These are phyloP conservation scores for Solanum clarkiae DNA, from an alignment of 257 asterid species.

Conservation along the genomic window DNA sequence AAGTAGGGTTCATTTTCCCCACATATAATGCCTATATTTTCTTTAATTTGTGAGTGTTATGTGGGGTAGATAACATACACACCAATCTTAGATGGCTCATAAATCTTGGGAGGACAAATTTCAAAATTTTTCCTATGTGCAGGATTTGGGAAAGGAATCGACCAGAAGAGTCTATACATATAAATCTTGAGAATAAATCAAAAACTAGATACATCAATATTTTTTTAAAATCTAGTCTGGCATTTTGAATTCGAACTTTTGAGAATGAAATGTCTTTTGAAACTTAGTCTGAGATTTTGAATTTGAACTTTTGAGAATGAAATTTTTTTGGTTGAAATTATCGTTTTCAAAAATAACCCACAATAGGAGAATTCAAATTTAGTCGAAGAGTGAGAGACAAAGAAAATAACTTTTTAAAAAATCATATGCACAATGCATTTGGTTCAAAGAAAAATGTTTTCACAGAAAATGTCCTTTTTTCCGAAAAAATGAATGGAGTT, in stretches of 20 bases:
- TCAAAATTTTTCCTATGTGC: accelerated
- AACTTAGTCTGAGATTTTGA: too few species aligned
- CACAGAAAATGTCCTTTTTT: not conserved
- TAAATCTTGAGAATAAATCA: too few species aligned
- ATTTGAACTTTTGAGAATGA: not conserved
- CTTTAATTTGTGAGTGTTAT: conserved; percentile 30
- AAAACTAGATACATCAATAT: not conserved
- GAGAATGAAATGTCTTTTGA: not conserved
- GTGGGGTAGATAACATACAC: conserved; percentile 24
- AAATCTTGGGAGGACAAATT: not conserved
- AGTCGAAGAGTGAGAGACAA: not conserved
- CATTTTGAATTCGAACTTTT: not conserved
- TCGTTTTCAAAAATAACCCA: accelerated
- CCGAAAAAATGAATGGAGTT: not conserved
- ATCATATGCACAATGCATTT: not conserved
- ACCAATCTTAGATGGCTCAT: not conserved
- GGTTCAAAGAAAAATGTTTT: not conserved
- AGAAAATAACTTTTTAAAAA: not conserved
- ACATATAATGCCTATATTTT: conserved; percentile 15
- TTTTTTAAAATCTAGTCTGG: accelerated
- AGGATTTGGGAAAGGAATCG: too few species aligned
- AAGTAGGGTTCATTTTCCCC: conserved; percentile 41
- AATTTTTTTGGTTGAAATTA: not conserved
- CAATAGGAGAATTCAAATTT: not conserved
- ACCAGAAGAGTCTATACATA: too few species aligned